Base-by-base conservation (phyloP, 106 monocot species). In the Iris macrosiphon region DNA sequence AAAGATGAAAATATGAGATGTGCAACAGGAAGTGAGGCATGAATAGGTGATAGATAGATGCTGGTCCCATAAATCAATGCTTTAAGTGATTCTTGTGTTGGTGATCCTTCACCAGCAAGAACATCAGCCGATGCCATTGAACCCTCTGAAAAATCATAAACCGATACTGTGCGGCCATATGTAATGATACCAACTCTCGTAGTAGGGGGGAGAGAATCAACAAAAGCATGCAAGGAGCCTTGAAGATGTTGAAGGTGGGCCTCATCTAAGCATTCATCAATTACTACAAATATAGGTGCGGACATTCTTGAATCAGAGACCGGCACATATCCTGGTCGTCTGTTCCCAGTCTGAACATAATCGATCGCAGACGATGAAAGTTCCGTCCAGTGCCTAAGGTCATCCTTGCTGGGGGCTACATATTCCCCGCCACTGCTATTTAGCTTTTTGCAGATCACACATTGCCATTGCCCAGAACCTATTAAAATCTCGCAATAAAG, bases 71-170 rank as follows among this genome's bases (percentile, higher is more conserved):
- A 91, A 42, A 98, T 91, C 56, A 98, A 49, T n/a, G 80, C 75
- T 77, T 91, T 91, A 31, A 98, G 28, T 22, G 70, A 67, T n/a
- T 91, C 98, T 68, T 83, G 64, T 27, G 77, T 79, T 10, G 87
- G 83, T 25, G 87, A 87, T 34, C 64, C 87, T 17, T 70, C 78
- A 19, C 98, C 98, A n/a, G 87, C 87, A 61, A 98, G 80, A 39
- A 87, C 77, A 83, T 98, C 98, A 26, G 98, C 91, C 45, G 91
- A 91, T 60, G 86, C 98, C 29, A 78, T 58, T 68, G 80, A 78
- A 7, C 80, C 91, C 67, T 98, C 98, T 27, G 98, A 98, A 69
- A 98, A 98, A 76, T 98, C 98, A 75, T 91, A 98, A 37, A 98
- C 69, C 23, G 98, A 98, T 15, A 98, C 82, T 16, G 91, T 98